Base-by-base conservation (phyloP, 2,329 filamentous ascomycete genomes). In the Aspergillus sp. region DNA sequence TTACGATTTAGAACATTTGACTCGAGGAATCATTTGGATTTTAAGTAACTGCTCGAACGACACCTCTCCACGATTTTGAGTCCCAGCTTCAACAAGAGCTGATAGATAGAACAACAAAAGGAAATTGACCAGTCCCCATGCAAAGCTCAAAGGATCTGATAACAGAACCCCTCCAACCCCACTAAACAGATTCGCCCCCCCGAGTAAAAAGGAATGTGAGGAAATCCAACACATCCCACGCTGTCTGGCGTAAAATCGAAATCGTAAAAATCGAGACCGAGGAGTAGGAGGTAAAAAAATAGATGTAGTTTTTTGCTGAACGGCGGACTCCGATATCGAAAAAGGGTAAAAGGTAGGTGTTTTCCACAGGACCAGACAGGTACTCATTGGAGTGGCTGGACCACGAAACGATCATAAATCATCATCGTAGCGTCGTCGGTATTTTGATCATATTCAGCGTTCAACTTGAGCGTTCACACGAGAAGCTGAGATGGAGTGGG, bases 401-500 rank as follows among this genome's bases (percentile, higher is more conserved):
- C 45, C 50, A 57, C 57, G 58, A 56, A 56, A 58, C 50, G 51
- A 60, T 60, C 59, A 45, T 39, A 43, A 52, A 56, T 58, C 58
- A 60, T 56, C 54, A 58, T 19, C 19, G 19, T 19, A 64, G 58
- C 56, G 54, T 62, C 52, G 53, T 50, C 46, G 46, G 58, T 64
- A 57, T 19, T 19, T 19, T 19, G 19, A 19, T 65, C 64, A 58
- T 66, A 58, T 66, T 67, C 52, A 61, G 56, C 59, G 57, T 65
- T 67, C 60, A 66, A 62, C 60, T 43, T 56, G 59, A 60, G 61
- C 56, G 52, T 58, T 54, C 51, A 43, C 56, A 59, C 57, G 58
- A 53, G 59, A 61, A 62, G 64, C 69, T 67, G 78, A 78, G 76
- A 75, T 72, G 71, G 70, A 72, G 64, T 60, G 72, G 69, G 74